These are phyloP conservation scores for Thermoascus crustaceus DNA, from an alignment of 2,329 filamentous ascomycete genomes.

Conservation along the genomic window DNA sequence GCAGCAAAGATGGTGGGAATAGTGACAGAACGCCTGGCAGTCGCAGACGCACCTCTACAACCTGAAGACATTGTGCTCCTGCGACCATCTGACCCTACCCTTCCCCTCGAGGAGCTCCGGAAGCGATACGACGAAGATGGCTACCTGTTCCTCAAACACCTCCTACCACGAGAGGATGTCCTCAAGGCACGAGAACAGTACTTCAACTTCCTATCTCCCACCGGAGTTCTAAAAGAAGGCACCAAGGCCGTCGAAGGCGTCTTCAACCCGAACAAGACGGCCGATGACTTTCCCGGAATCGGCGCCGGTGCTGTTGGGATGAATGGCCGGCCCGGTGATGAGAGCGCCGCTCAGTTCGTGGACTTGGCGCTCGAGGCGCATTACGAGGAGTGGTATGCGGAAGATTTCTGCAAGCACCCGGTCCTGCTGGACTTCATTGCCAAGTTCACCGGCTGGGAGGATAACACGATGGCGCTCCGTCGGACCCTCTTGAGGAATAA, in stretches of 20 bases:
- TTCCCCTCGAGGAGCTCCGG: slow-evolving; percentile 43
- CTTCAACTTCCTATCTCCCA: slow-evolving; percentile 47
- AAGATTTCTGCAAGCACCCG: slow-evolving; percentile 48
- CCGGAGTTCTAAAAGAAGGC: slow-evolving; percentile 48
- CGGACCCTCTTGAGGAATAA: slow-evolving; percentile 50
- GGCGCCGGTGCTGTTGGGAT: slow-evolving; percentile 42
- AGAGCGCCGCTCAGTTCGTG: slow-evolving; percentile 38
- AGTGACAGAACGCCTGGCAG: slow-evolving; percentile 23
- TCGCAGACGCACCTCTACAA: slow-evolving; percentile 42
- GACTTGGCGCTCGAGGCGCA: slow-evolving; percentile 49
- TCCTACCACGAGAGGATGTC: slow-evolving; percentile 47
- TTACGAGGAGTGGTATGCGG: slow-evolving; percentile 44
- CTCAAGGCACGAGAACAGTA: slow-evolving; percentile 45
- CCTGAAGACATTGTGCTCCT: slow-evolving; percentile 38
- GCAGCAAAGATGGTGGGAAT: slow-evolving; percentile 15
- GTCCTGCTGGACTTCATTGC: slow-evolving; percentile 43
- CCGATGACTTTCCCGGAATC: slow-evolving; percentile 44
- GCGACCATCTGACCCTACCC: slow-evolving; percentile 34
- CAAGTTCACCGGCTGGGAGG: slow-evolving; percentile 47
- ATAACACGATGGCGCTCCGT: slow-evolving; percentile 38
- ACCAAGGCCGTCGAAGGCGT: slow-evolving; percentile 47
- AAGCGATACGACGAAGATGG: slow-evolving; percentile 42
- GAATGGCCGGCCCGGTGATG: slow-evolving; percentile 40
- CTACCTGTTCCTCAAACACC: slow-evolving; percentile 48
- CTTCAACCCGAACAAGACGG: slow-evolving; percentile 39